Evolutionary conservation across 176 grass and related monocot species (phyloP).

Genomic region (Pontederia paniculata): DNA sequence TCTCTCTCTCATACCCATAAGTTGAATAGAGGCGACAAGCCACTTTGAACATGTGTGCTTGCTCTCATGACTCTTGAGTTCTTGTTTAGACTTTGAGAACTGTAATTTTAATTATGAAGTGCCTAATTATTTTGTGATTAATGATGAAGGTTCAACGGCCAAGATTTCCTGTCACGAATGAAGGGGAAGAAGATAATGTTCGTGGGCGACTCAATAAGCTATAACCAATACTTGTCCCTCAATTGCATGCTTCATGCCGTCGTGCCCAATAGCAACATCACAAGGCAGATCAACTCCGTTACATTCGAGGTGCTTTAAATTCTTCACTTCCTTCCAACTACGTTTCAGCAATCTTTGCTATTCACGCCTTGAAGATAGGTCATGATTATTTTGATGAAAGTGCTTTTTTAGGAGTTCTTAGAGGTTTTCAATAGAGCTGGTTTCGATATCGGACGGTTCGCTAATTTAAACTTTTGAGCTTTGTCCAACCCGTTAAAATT

Average conservation of each 20-base stretch:
- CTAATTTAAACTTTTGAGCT: no score
- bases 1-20: no score
- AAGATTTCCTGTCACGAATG: conserved; percentile 28
- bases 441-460: no score
- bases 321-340: not conserved
- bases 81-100: not conserved
- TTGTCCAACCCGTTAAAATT: no score
- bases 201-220: conserved; percentile 60
- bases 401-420: no score
- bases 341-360: no score
- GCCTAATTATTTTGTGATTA: not conserved
- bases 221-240: conserved; percentile 58
- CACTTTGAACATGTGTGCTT: not conserved
- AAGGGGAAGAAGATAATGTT: conserved; percentile 70
- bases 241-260: conserved; percentile 58
- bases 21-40: no score
- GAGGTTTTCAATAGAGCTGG: no score
- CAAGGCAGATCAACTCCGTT: conserved; percentile 9
- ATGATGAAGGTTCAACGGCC: conserved; percentile 37
- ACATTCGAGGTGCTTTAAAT: conserved; percentile 34
- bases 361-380: no score
- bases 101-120: no score
- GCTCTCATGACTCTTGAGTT: not conserved
- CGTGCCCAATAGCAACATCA: conserved; percentile 2
- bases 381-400: no score